These are phyloP conservation scores for Fusarium tuaranense DNA, from an alignment of 2,329 filamentous ascomycete genomes.

Conservation along the genomic window DNA sequence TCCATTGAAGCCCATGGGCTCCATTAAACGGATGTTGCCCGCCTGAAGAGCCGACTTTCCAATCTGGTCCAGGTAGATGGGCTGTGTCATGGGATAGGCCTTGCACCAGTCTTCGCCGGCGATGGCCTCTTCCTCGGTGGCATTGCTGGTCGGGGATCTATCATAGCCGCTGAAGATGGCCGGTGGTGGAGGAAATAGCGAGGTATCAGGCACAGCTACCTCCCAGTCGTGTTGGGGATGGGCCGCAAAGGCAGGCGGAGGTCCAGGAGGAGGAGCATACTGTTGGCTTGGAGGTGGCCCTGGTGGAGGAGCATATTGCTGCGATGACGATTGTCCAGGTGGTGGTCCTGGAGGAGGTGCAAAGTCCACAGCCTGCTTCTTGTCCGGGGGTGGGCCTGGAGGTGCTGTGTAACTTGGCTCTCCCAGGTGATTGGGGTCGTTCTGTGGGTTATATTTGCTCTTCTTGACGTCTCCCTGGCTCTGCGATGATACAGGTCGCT, in stretches of 20 bases:
- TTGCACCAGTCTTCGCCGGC: constrained; percentile 75
- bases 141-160: constrained; percentile 76
- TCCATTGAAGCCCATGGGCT: constrained; percentile 62
- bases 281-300: constrained; percentile 49
- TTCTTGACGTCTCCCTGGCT: constrained; percentile 46
- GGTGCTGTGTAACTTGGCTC: constrained; percentile 44
- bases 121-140: constrained; percentile 71
- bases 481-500: constrained; percentile 43
- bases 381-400: constrained; percentile 48
- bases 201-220: constrained; percentile 76
- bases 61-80: constrained; percentile 61
- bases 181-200: constrained; percentile 79
- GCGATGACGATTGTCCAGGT: constrained; percentile 5
- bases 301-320: constrained; percentile 40
- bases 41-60: constrained; percentile 60
- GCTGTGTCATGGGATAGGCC: constrained; percentile 67
- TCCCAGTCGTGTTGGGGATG: constrained; percentile 74
- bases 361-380: constrained; percentile 19
- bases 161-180: constrained; percentile 73
- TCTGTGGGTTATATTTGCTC: constrained; percentile 42
- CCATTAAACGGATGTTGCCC: constrained; percentile 66
- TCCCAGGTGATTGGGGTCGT: constrained; percentile 36
- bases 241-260: constrained; percentile 43
- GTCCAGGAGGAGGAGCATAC: constrained; percentile 49
- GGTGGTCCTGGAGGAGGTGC: constrained; percentile 25